These are phyloP conservation scores for Silene noctiflora DNA, from an alignment of 179 eudicot species.

Conservation along the genomic window DNA sequence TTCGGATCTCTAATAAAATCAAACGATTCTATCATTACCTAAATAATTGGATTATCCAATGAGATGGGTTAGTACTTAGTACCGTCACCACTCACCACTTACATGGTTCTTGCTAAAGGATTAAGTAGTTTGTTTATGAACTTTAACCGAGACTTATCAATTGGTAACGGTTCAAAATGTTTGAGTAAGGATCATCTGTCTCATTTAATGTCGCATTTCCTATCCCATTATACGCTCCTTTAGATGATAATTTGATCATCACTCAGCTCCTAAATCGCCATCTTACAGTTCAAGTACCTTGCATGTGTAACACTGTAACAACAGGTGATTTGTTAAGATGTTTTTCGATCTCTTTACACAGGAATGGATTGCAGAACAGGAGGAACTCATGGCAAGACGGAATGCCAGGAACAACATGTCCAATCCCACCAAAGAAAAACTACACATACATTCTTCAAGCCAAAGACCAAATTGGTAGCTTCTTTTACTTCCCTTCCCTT, in stretches of 20 bases:
- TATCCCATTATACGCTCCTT: too few species aligned
- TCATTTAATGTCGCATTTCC: neutral
- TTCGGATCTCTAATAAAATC: neutral
- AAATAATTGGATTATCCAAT: neutral
- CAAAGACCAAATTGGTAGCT: slow-evolving; percentile 95
- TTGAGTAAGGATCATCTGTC: neutral
- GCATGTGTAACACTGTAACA: too few species aligned
- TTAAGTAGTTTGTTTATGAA: too few species aligned
- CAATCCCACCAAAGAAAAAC: slow-evolving; percentile 72
- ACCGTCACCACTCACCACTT: too few species aligned
- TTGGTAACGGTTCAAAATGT: neutral
- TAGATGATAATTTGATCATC: too few species aligned
- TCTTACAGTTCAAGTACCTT: too few species aligned
- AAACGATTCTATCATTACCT: neutral
- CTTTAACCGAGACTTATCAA: neutral
- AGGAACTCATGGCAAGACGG: slow-evolving; percentile 95
- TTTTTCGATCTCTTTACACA: slow-evolving; percentile 10
- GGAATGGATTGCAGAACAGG: slow-evolving; percentile 90
- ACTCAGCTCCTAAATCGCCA: too few species aligned
- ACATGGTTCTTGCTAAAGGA: too few species aligned
- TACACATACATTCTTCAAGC: slow-evolving; percentile 82
- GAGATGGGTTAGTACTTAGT: neutral
- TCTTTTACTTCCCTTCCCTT: slow-evolving; percentile 82
- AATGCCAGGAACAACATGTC: slow-evolving; percentile 74
- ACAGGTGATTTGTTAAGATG: too few species aligned